Conservation (phyloP, 305 asterid genomes). For the Solanum hybrid region DNA sequence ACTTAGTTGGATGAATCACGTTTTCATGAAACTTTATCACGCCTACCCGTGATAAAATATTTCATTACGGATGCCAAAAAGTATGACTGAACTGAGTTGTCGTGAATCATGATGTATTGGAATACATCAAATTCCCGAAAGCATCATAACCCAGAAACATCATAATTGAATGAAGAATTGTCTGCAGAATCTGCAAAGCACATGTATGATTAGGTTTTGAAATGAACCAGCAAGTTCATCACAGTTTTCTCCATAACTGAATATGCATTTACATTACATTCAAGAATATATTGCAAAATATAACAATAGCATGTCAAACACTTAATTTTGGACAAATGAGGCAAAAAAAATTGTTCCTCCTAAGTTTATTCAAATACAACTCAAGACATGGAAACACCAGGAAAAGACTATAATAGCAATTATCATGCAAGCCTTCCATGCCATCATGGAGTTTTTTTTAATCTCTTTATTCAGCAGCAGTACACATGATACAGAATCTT, state of each 20-base stretch:
- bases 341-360: background rate
- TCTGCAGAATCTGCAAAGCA: background rate
- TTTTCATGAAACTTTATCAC: background rate
- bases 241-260: background rate
- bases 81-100: background rate
- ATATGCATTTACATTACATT: background rate
- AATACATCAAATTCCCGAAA: background rate
- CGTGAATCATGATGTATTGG: background rate
- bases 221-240: background rate
- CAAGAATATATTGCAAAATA: background rate
- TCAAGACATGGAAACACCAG: background rate
- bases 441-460: background rate
- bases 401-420: background rate
- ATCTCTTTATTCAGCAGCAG: background rate
- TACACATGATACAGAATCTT: slow-evolving; percentile 10
- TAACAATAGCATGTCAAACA: background rate
- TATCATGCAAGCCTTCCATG: background rate
- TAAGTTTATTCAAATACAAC: background rate
- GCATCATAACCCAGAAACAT: background rate
- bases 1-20: background rate
- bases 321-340: background rate
- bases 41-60: background rate
- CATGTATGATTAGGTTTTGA: background rate
- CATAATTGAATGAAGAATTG: background rate
- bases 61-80: background rate